Conservation (phyloP, 2,329 filamentous ascomycete species). For the Neonectria coccinea region DNA sequence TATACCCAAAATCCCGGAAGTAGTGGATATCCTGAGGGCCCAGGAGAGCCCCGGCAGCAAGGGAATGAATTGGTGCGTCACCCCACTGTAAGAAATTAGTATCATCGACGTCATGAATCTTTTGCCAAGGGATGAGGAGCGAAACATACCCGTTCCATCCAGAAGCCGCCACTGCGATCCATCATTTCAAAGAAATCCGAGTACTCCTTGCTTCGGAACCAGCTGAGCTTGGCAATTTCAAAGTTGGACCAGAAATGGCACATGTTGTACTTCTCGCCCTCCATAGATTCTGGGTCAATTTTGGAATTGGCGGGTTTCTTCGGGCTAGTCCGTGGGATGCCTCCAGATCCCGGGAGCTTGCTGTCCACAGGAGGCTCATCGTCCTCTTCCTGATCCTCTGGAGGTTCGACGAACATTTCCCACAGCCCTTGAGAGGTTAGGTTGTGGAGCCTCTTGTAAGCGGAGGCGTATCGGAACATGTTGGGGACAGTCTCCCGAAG, state of each 20-base stretch:
- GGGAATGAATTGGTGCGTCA: conserved; percentile 97
- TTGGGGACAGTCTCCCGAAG: conserved; percentile 97
- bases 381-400: conserved; percentile 71
- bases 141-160: conserved; percentile 89
- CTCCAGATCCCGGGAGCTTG: conserved; percentile 79
- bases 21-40: conserved; percentile 90
- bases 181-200: conserved; percentile 99
- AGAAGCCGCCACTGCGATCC: conserved; percentile 97
- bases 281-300: conserved; percentile 93
- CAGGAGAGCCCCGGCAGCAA: conserved; percentile 90
- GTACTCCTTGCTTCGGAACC: conserved; percentile 97
- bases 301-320: conserved; percentile 77
- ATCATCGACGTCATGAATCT: conserved; percentile 8
- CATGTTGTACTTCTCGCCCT: conserved; percentile 99
- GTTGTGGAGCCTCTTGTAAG: conserved; percentile 94
- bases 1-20: conserved; percentile 98
- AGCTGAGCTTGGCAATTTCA: conserved; percentile 93
- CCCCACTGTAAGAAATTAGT: conserved; percentile 78
- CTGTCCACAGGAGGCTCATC: conserved; percentile 70
- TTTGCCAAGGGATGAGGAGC: conserved; percentile 1
- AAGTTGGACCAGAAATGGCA: conserved; percentile 99
- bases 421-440: conserved; percentile 91
- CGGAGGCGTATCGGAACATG: conserved; percentile 98
- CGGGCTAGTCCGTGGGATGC: conserved; percentile 82
- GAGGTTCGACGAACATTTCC: conserved; percentile 96